Evolutionary conservation across 768 basidiomycete species (phyloP), one percentile per base, ranked within the genome.

Genomic region (Psilocybe sp.): DNA sequence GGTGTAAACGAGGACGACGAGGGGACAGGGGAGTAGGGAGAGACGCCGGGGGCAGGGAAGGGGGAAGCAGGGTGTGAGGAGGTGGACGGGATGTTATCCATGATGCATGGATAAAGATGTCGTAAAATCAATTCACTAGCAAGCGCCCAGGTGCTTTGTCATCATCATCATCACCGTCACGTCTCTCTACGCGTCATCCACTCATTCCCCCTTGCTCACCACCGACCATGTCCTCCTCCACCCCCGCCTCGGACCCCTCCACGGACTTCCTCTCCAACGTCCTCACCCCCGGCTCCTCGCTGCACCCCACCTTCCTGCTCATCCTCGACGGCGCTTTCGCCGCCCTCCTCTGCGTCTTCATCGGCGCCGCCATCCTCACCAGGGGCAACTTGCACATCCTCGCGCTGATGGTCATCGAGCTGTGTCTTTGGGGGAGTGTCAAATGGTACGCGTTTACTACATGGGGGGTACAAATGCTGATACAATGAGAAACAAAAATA

Each of bases 361-460:
- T 81, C 35, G 66, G 70, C 37, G 72, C 87, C n/a, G 74, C 80
- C 6, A 72, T 80, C 61, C 56, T 85, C 18, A 88, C 89, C 0
- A 68, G 71, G 11, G 82, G 84, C 31, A 92, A 80, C 57, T 47
- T 77, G 1, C 91, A 93, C 60, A 70, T 92, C 31, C 73, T 89
- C 23, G 73, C 72, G 19, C 70, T 93, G 11, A 84, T 86, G 52
- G 69, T 61, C 1, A 84, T 93, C 51, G 82, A 84, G 59, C 60
- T 84, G 12, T 78, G 74, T 28, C 69, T 93, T 28, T 92, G 89
- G 89, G 84, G 72, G 28, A 89, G 84, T 56, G 75, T 91, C 1
- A 91, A 92, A 69, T 92, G 89, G 91, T 88, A 64, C 50, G 76
- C 65, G 18, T 37, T 28, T 40, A 12, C 44, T 8, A 20, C 15